Evolutionary conservation across 2,329 filamentous ascomycete genomes (phyloP).

Genomic region (Penicillium nordicum): DNA sequence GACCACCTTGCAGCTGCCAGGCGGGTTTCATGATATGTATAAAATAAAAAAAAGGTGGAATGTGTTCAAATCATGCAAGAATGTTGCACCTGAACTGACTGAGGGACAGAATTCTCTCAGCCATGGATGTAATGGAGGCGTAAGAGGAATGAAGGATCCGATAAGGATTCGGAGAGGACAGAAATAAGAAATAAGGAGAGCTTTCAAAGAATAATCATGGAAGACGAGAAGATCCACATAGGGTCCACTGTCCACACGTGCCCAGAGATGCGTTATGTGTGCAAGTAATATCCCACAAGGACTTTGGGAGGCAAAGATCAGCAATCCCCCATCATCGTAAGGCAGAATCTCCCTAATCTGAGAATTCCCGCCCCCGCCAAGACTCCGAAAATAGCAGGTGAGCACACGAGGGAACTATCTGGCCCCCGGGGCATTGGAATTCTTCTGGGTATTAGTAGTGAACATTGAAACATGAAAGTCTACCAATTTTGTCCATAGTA

Average conservation of each 20-base stretch:
- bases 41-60: background rate
- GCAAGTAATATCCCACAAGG: background rate
- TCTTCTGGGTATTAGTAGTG: background rate
- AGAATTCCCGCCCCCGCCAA: background rate
- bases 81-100: background rate
- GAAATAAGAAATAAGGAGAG: background rate
- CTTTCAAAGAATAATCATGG: background rate
- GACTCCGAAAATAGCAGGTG: background rate
- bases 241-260: background rate
- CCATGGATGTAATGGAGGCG: background rate
- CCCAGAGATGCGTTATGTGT: background rate
- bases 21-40: conserved; percentile 8
- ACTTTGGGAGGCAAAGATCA: background rate
- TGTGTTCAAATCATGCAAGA: background rate
- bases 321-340: background rate
- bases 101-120: background rate
- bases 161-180: background rate
- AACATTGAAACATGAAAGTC: background rate
- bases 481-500: background rate
- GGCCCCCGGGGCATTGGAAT: too few species aligned
- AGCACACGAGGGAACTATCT: background rate
- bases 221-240: background rate
- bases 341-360: background rate
- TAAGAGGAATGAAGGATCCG: background rate
- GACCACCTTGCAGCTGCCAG: background rate